Conservation (phyloP, 2,329 filamentous ascomycete species). For the Colletotrichum sp. region DNA sequence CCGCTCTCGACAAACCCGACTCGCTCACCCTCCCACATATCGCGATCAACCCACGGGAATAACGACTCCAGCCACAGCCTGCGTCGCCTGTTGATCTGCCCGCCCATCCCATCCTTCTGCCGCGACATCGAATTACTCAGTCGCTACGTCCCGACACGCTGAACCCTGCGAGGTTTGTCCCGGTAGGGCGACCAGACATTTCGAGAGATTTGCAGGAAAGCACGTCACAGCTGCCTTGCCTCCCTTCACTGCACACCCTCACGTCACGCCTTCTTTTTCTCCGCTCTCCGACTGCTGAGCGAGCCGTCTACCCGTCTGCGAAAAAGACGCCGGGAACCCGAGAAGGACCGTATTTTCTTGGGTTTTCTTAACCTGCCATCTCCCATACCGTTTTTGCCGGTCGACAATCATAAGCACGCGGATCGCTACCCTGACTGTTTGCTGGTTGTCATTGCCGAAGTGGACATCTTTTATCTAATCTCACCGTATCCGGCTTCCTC, state of each 20-base stretch:
- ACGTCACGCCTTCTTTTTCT: neutral
- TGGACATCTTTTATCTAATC: conserved; percentile 4
- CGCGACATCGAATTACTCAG: conserved; percentile 11
- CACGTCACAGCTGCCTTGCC: conserved; percentile 11
- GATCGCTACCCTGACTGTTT: neutral
- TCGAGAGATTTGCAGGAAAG: conserved; percentile 15
- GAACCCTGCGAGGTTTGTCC: conserved; percentile 13
- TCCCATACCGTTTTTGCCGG: neutral
- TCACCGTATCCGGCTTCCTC: conserved; percentile 5
- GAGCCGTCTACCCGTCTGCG: neutral
- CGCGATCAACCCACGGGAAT: neutral
- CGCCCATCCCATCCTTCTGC: neutral
- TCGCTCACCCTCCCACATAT: neutral
- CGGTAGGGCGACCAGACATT: neutral
- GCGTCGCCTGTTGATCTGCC: neutral
- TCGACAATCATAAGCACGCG: neutral
- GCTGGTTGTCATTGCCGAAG: neutral
- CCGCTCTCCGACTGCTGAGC: conserved; percentile 4
- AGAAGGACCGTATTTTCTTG: neutral
- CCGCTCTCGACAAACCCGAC: neutral
- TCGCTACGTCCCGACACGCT: neutral
- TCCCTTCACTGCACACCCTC: neutral
- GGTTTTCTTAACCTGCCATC: neutral
- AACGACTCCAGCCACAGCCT: neutral
- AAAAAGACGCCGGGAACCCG: neutral